Evolutionary conservation across 2,329 filamentous ascomycete species (phyloP).

Genomic region (Didymella segeticola): DNA sequence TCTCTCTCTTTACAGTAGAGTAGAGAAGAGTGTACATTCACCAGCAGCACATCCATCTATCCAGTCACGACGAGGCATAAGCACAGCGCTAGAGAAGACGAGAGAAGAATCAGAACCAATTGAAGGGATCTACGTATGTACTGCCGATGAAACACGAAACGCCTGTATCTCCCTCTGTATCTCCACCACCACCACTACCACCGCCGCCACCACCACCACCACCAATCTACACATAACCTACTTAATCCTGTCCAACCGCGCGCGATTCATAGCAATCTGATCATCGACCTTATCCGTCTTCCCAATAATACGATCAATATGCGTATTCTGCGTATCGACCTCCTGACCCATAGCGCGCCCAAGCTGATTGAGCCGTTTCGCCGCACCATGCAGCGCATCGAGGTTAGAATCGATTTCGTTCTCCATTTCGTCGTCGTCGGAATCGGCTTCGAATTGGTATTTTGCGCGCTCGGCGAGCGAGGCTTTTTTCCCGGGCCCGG

Average conservation of each 20-base stretch:
- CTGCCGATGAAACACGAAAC: too few species aligned
- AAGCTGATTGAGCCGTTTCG: conserved; percentile 74
- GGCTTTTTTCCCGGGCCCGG: conserved; percentile 22
- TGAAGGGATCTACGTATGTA: too few species aligned
- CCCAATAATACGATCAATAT: conserved; percentile 76
- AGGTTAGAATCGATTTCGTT: conserved; percentile 50
- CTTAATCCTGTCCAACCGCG: conserved; percentile 70
- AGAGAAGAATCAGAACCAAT: too few species aligned
- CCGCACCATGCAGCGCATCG: conserved; percentile 65
- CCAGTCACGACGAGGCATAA: too few species aligned
- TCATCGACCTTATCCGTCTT: conserved; percentile 86
- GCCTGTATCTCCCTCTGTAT: too few species aligned
- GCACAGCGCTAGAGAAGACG: too few species aligned
- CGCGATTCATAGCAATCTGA: conserved; percentile 78
- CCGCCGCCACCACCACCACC: too few species aligned
- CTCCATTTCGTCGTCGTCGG: conserved; percentile 69
- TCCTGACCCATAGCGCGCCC: conserved; percentile 77
- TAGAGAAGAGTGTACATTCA: too few species aligned
- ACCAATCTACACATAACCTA: too few species aligned
- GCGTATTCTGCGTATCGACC: conserved; percentile 77
- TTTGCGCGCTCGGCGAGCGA: conserved; percentile 44
- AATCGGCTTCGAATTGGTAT: conserved; percentile 45
- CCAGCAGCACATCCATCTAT: too few species aligned
- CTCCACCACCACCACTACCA: too few species aligned
- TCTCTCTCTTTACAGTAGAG: too few species aligned